Evolutionary conservation across 768 basidiomycete species (phyloP).

Genomic region (Scleroderma bovista): DNA sequence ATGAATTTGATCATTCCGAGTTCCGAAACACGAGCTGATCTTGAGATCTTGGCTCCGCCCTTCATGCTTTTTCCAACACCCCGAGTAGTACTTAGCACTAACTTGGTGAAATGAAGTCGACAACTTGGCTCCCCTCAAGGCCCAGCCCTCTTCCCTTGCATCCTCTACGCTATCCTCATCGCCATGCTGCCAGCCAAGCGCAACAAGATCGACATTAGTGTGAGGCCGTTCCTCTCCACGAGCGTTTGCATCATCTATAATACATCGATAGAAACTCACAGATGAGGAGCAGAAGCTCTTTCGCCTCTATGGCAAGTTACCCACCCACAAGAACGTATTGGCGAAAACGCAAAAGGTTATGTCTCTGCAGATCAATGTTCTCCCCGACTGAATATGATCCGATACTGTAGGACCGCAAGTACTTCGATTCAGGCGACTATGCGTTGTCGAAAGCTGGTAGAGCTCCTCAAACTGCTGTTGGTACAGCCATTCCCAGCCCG

Average conservation of each 20-base stretch:
- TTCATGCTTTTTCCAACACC: conserved; percentile 18
- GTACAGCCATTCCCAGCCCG: conserved; percentile 97
- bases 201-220: conserved; percentile 94
- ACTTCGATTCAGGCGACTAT: conserved; percentile 99
- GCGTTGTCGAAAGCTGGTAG: conserved; percentile 94
- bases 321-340: conserved; percentile 88
- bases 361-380: not conserved
- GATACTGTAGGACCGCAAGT: conserved; percentile 82
- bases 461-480: conserved; percentile 81
- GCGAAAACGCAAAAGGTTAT: conserved; percentile 93
- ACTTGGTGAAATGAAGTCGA: too few species aligned
- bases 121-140: too few species aligned
- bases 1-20: not conserved
- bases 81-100: conserved; percentile 1
- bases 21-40: conserved; percentile 4
- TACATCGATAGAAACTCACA: conserved; percentile 54
- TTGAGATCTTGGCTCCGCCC: conserved; percentile 18
- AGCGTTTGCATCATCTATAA: not conserved
- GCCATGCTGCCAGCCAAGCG: conserved; percentile 71
- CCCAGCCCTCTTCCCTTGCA: too few species aligned
- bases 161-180: too few species aligned
- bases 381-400: not conserved
- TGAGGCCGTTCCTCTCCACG: conserved; percentile 37
- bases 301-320: conserved; percentile 90
- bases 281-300: conserved; percentile 93